Evolutionary conservation across 2,329 filamentous ascomycete species (phyloP), one percentile per base, ranked within the genome.

Genomic region (Fusarium paranaense): DNA sequence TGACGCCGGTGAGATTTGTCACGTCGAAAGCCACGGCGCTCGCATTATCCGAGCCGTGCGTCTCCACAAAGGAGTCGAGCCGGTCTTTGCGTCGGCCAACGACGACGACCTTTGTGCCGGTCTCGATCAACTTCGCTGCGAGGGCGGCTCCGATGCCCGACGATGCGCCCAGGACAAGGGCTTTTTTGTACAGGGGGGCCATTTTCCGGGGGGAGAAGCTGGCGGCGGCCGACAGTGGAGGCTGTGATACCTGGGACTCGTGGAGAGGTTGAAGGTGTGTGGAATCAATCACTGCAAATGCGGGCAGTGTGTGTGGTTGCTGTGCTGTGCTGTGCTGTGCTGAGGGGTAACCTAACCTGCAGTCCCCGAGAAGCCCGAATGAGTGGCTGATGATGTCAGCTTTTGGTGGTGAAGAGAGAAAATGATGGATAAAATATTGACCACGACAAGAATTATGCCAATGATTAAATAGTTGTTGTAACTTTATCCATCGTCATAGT

Each of bases 31-130:
- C 77, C 2, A 86, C 74, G 3, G 79, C 80, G 32, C 79, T 82
- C 50, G 85, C 85, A 13, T 65, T 70, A 9, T 82, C 80, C 6
- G 76, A 67, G 35, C 86, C 87, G 70, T 88, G 80, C 40, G 83
- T 81, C 4, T 79, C 72, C 0, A 86, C 85, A 62, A 90, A 86
- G 0, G 80, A 81, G 22, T 89, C 85, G 1, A 90, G 83, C 10
- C 84, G 83, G 13, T 88, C 84, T 71, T 86, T 75, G 38, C 87
- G 83, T 18, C 88, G 83, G 13, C 87, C 87, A 11, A 87, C 83
- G 2, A 82, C 84, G 32, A 86, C 84, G 13, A 90, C 85, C 57
- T 83, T 83, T 33, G 83, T 80, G 22, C 86, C 85, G 52, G 81
- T 78, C 14, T 80, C 62, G 62, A 88, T 74, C 47, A 89, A 78